A percentile compares a stretch with the other conserved stretches of the same genome.
phyloP scores from a whole-genome alignment of 2,329 filamentous ascomycete species.

The Beauveria australis region DNA sequence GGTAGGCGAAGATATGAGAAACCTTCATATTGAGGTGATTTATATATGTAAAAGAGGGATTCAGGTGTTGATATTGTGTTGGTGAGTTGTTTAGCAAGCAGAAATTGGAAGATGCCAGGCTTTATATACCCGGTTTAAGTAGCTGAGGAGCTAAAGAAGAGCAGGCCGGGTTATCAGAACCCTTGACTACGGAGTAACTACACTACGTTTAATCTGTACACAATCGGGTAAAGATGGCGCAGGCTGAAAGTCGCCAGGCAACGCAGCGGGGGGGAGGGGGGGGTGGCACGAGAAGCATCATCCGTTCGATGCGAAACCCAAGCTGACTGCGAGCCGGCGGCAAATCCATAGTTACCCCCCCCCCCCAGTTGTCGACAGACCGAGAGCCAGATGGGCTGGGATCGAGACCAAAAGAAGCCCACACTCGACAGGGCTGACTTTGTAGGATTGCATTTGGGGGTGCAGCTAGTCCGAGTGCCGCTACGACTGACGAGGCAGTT shows the following conservation, averaged over 20 bases:
- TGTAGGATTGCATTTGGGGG: not conserved
- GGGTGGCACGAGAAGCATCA: too few relatives aligned
- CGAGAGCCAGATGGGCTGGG: not conserved
- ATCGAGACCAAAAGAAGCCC: not conserved
- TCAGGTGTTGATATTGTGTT: not conserved
- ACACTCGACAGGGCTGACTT: not conserved
- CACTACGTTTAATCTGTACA: too few relatives aligned
- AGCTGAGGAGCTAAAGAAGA: not conserved
- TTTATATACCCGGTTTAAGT: not conserved
- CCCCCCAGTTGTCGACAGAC: not conserved
- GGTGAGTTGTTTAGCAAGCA: not conserved
- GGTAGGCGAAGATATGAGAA: not conserved
- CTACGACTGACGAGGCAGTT: not conserved
- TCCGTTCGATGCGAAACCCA: not conserved
- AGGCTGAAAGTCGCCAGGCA: not conserved
- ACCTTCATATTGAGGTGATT: conserved; percentile 3
- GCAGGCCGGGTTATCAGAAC: not conserved
- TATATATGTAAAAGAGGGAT: not conserved
- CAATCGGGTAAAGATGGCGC: not conserved
- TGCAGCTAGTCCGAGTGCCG: not conserved
- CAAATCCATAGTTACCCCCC: not conserved
- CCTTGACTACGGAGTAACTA: too few relatives aligned
- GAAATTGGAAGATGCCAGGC: not conserved
- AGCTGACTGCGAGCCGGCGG: not conserved
- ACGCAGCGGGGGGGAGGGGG: too few relatives aligned